Conservation (phyloP, 1,284 basidiomycete genomes). For the Melampsora americana region DNA sequence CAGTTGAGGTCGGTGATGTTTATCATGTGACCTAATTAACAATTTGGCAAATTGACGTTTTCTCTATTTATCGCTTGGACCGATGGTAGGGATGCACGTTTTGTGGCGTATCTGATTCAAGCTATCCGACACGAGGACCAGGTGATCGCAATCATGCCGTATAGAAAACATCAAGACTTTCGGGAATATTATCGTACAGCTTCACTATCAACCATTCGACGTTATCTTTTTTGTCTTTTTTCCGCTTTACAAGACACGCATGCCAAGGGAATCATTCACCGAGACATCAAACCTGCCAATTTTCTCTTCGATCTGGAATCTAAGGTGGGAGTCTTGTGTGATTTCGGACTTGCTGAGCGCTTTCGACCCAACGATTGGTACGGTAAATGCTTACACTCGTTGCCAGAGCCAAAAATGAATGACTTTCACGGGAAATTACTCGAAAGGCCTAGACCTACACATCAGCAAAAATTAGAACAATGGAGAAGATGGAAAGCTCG, state of each 20-base stretch:
- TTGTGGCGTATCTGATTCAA: constrained; percentile 86
- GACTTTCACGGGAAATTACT: constrained; percentile 54
- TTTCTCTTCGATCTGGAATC: constrained; percentile 87
- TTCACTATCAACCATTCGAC: constrained; percentile 70
- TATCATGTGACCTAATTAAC: background rate
- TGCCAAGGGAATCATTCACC: constrained; percentile 82
- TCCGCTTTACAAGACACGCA: constrained; percentile 86
- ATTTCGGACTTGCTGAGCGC: constrained; percentile 84
- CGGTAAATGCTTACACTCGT: constrained; percentile 49
- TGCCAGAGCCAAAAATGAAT: constrained; percentile 54
- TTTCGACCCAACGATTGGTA: constrained; percentile 49
- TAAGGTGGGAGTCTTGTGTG: constrained; percentile 81
- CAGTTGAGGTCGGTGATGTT: constrained; percentile 58
- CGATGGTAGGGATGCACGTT: constrained; percentile 68
- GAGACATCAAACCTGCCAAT: constrained; percentile 97
- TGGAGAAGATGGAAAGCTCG: constrained; percentile 63
- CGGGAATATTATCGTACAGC: constrained; percentile 70
- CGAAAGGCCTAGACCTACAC: constrained; percentile 64
- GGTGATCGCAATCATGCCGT: constrained; percentile 91
- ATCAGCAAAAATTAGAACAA: constrained; percentile 63
- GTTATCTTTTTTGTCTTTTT: constrained; percentile 88
- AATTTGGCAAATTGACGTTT: background rate
- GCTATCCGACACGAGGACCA: constrained; percentile 90
- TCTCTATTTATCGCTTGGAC: background rate
- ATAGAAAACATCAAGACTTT: constrained; percentile 87